phyloP scores from a whole-genome alignment of 441 rosid species.

The Theobroma grandiflorum region DNA sequence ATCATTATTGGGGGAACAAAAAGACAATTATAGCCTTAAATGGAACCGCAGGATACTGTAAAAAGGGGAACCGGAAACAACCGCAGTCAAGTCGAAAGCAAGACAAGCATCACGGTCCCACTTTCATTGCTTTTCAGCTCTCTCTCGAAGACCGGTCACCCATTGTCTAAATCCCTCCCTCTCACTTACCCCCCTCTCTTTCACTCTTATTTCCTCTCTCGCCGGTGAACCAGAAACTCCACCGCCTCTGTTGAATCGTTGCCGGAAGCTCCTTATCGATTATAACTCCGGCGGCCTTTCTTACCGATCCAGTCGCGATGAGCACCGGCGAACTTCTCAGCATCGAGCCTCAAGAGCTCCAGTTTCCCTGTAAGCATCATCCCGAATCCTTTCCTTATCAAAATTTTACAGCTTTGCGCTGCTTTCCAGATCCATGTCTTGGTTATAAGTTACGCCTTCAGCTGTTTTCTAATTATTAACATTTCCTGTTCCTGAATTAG shows the following conservation, averaged over 20 bases:
- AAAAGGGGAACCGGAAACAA: conserved; percentile 6
- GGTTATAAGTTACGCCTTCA: neutral
- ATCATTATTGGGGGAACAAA: neutral
- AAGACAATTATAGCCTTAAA: conserved; percentile 34
- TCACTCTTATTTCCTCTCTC: neutral
- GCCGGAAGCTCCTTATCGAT: neutral
- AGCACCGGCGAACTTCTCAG: conserved; percentile 66
- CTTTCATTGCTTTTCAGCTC: conserved; percentile 30
- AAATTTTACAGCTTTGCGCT: neutral
- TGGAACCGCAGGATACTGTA: neutral
- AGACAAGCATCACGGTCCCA: conserved; percentile 51
- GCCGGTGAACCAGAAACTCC: conserved; percentile 23
- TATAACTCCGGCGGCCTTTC: conserved; percentile 20
- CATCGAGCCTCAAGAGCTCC: conserved; percentile 86
- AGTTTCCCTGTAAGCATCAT: conserved; percentile 65
- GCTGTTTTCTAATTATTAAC: conserved; percentile 21
- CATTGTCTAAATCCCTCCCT: conserved; percentile 14
- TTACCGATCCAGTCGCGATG: conserved; percentile 47
- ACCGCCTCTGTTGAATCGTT: neutral
- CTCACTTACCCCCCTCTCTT: conserved; percentile 8
- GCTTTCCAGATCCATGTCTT: conserved; percentile 25
- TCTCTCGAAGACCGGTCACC: conserved; percentile 8
- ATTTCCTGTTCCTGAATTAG: conserved; percentile 35
- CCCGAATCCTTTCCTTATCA: neutral
- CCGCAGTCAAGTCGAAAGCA: conserved; percentile 29